These are phyloP conservation scores for Globisporangium radiosum DNA, from an alignment of 352 stramenopile genomes.

Conservation along the genomic window DNA sequence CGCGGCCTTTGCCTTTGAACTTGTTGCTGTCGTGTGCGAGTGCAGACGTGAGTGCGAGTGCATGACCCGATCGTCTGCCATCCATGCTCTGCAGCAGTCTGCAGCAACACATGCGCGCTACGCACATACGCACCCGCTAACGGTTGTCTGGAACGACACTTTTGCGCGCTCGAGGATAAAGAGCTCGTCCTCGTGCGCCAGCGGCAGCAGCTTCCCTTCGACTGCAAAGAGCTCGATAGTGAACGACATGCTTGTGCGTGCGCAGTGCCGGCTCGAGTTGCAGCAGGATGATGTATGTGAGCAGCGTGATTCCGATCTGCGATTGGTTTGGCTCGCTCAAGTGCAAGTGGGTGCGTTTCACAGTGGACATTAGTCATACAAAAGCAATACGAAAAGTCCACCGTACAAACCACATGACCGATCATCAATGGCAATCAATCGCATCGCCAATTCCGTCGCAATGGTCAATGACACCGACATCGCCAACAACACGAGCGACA, in stretches of 20 bases:
- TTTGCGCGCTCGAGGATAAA: conserved; percentile 79
- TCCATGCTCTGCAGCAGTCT: not conserved
- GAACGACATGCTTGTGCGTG: conserved; percentile 52
- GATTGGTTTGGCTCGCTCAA: too few relatives aligned
- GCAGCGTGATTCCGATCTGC: too few relatives aligned
- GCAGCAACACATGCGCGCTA: not conserved
- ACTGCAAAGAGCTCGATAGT: conserved; percentile 63
- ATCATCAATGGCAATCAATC: too few relatives aligned
- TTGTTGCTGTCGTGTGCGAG: conserved; percentile 12
- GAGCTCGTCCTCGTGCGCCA: conserved; percentile 73
- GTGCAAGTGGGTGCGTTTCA: too few relatives aligned
- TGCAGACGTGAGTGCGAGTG: conserved; percentile 5
- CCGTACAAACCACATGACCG: too few relatives aligned
- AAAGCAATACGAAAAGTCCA: too few relatives aligned
- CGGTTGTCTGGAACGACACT: conserved; percentile 73
- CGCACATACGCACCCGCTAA: conserved; percentile 31
- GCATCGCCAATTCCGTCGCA: too few relatives aligned
- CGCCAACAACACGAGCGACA: too few relatives aligned
- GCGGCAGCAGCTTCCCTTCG: conserved; percentile 65
- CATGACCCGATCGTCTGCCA: not conserved
- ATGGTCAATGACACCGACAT: too few relatives aligned
- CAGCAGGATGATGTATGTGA: too few relatives aligned
- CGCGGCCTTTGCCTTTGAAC: conserved; percentile 71
- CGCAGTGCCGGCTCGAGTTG: too few relatives aligned
- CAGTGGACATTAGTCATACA: too few relatives aligned